Evolutionary conservation across 192 early-diverging fungal genomes (phyloP).

Genomic region (Coemansia sp.): DNA sequence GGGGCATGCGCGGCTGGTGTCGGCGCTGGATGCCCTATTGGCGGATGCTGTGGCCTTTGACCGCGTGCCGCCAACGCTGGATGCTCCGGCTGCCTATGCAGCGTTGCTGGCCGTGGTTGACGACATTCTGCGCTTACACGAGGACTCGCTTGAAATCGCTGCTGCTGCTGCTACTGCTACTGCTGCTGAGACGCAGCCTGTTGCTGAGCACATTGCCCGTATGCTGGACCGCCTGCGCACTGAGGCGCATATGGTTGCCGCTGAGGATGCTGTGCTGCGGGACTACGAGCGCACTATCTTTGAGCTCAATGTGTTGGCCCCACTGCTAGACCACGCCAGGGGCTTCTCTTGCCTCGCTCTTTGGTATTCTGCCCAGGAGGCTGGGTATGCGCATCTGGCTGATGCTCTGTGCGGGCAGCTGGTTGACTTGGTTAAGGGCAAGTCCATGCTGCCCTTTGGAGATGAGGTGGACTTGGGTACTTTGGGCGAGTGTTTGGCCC

Average conservation of each 20-base stretch:
- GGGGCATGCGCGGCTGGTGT: conserved; percentile 3
- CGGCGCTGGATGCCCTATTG: conserved; percentile 1
- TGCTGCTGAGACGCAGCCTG: too few species aligned
- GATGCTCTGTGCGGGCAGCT: conserved; percentile 14
- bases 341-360: background rate
- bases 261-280: background rate
- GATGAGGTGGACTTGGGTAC: background rate
- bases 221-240: conserved; percentile 4
- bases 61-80: conserved; percentile 23
- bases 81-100: conserved; percentile 18
- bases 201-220: background rate
- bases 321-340: background rate
- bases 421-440: conserved; percentile 12
- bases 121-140: conserved; percentile 22
- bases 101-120: conserved; percentile 12
- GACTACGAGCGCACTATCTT: conserved; percentile 32
- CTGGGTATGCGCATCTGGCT: background rate
- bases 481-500: background rate
- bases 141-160: conserved; percentile 10
- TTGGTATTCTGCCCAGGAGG: background rate
- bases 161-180: too few species aligned
- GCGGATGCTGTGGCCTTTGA: conserved; percentile 15
- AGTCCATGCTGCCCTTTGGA: conserved; percentile 29
- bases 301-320: conserved; percentile 29
- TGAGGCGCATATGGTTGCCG: conserved; percentile 5